These are phyloP conservation scores for Oxytropis ochrocephala DNA, from an alignment of 306 rosid species.

Conservation along the genomic window DNA sequence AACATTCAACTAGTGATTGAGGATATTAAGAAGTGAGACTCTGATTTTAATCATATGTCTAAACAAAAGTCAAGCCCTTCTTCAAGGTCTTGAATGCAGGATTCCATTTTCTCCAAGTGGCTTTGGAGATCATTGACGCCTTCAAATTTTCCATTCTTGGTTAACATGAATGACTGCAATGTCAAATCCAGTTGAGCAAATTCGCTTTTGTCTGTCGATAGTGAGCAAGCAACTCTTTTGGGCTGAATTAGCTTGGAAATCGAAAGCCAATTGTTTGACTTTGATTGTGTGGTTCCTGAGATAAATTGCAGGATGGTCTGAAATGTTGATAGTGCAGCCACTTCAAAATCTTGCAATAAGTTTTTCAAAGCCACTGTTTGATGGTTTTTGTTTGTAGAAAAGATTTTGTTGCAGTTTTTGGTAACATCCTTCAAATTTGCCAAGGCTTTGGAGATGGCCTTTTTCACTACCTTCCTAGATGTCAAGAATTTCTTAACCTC, in stretches of 20 bases:
- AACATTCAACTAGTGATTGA: slow-evolving; percentile 12
- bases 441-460: slow-evolving; percentile 6
- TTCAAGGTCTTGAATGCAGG: slow-evolving; percentile 27
- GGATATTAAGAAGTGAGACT: slow-evolving; percentile 26
- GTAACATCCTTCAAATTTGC: slow-evolving; percentile 1
- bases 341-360: slow-evolving; percentile 18
- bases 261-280: background rate
- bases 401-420: background rate
- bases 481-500: slow-evolving; percentile 15
- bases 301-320: background rate
- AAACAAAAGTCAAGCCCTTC: slow-evolving; percentile 28
- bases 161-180: slow-evolving; percentile 6
- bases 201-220: slow-evolving; percentile 7
- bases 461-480: slow-evolving; percentile 21
- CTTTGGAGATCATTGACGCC: background rate
- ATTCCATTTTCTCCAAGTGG: slow-evolving; percentile 24
- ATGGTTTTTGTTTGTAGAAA: background rate
- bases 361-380: background rate
- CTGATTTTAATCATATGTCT: slow-evolving; percentile 29
- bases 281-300: slow-evolving; percentile 23
- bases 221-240: slow-evolving; percentile 10
- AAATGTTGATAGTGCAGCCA: slow-evolving; percentile 5
- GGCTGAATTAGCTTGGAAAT: slow-evolving; percentile 22
- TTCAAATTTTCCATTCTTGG: slow-evolving; percentile 11
- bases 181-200: slow-evolving; percentile 18